Evolutionary conservation across 1,284 basidiomycete species (phyloP).

Genomic region (Fomitopsis betulina): DNA sequence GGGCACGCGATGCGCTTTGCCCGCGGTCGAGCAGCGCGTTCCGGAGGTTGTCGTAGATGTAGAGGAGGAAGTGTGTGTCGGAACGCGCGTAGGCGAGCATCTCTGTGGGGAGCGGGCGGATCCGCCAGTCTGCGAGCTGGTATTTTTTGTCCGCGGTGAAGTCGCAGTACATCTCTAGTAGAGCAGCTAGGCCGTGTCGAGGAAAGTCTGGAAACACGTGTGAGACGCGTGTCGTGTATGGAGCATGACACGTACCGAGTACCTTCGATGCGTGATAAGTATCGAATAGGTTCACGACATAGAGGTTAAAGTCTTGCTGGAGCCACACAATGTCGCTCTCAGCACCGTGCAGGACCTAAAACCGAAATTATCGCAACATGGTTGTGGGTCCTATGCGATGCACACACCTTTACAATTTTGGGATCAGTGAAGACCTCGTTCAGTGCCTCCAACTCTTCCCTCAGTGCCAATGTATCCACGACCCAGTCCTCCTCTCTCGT

Average conservation of each 20-base stretch:
- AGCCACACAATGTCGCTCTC: slow-evolving; percentile 95
- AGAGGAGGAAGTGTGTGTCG: slow-evolving; percentile 94
- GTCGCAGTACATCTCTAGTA: slow-evolving; percentile 88
- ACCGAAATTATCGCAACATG: neutral
- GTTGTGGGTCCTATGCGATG: neutral
- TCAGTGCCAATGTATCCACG: slow-evolving; percentile 77
- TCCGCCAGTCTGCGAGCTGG: slow-evolving; percentile 96
- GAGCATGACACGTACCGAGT: slow-evolving; percentile 44
- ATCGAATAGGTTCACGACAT: slow-evolving; percentile 93
- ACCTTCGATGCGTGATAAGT: slow-evolving; percentile 93
- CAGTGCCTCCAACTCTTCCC: slow-evolving; percentile 69
- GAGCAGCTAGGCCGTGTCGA: slow-evolving; percentile 76
- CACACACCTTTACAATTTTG: slow-evolving; percentile 73
- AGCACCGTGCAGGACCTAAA: slow-evolving; percentile 88
- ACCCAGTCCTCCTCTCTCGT: slow-evolving; percentile 85
- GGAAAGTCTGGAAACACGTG: slow-evolving; percentile 60
- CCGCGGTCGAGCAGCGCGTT: slow-evolving; percentile 76
- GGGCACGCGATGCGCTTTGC: slow-evolving; percentile 30
- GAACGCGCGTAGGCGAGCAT: slow-evolving; percentile 93
- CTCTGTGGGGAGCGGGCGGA: slow-evolving; percentile 83
- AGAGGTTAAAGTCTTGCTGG: slow-evolving; percentile 92
- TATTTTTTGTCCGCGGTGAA: slow-evolving; percentile 95
- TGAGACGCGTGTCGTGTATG: neutral
- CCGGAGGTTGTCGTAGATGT: slow-evolving; percentile 91
- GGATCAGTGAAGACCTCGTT: slow-evolving; percentile 85